Percentiles rank a stretch among this genome's conserved stretches.
These are phyloP conservation scores for Diaporthe australafricana DNA, from an alignment of 2,329 filamentous ascomycete genomes.

Conservation along the genomic window DNA sequence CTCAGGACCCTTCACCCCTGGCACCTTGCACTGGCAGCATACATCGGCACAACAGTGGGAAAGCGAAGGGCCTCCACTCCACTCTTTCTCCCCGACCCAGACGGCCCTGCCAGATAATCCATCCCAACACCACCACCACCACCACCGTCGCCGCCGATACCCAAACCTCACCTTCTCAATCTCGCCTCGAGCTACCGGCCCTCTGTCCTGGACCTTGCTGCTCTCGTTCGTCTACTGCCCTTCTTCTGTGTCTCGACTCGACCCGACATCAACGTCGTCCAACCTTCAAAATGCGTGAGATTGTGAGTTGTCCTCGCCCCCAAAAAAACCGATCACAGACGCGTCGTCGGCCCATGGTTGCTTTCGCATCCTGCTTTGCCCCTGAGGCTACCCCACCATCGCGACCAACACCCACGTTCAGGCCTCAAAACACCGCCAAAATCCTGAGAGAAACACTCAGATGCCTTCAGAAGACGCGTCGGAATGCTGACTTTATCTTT, in stretches of 20 bases:
- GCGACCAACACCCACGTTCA: slow-evolving; percentile 33
- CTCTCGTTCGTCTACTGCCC: slow-evolving; percentile 16
- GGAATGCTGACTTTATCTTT: slow-evolving; percentile 65
- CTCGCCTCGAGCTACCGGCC: slow-evolving; percentile 30
- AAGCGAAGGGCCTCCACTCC: slow-evolving; percentile 15
- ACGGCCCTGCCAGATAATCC: slow-evolving; percentile 12
- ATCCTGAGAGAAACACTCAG: neutral
- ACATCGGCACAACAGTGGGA: neutral
- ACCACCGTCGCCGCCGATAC: slow-evolving; percentile 11
- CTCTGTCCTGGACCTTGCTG: slow-evolving; percentile 31
- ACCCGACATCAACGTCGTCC: slow-evolving; percentile 25
- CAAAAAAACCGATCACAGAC: slow-evolving; percentile 36
- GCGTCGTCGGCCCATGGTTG: slow-evolving; percentile 42
- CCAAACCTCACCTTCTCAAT: slow-evolving; percentile 25
- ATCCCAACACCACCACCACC: slow-evolving; percentile 21
- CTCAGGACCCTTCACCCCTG: neutral
- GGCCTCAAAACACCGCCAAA: slow-evolving; percentile 19
- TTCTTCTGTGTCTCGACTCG: slow-evolving; percentile 26
- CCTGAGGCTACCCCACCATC: slow-evolving; percentile 46
- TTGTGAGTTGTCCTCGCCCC: slow-evolving; percentile 64
- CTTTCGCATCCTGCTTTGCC: slow-evolving; percentile 37
- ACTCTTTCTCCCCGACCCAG: slow-evolving; percentile 20
- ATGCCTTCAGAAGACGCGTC: slow-evolving; percentile 38
- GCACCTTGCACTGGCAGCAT: slow-evolving; percentile 3
- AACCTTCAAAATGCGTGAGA: slow-evolving; percentile 76